These are phyloP conservation scores for Flammula alnicola DNA, from an alignment of 1,284 basidiomycete genomes.

Conservation along the genomic window DNA sequence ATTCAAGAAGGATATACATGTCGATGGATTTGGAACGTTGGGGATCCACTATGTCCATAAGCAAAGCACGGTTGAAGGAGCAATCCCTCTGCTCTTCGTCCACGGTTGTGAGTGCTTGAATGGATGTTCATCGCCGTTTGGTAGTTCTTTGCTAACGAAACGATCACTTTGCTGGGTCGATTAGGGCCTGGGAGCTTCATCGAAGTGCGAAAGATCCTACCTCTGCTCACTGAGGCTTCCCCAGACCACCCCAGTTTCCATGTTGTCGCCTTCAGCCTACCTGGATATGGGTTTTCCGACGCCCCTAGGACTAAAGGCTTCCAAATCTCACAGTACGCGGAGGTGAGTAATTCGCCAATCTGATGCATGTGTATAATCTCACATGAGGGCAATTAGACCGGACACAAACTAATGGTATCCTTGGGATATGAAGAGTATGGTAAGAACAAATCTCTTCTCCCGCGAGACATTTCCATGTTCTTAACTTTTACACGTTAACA, in stretches of 20 bases:
- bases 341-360: constrained; percentile 30
- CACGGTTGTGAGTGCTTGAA: constrained; percentile 52
- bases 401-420: constrained; percentile 53
- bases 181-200: constrained; percentile 68
- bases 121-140: no score
- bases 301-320: constrained; percentile 38
- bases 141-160: no score
- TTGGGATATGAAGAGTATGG: constrained; percentile 56
- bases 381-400: constrained; percentile 31
- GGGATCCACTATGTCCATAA: constrained; percentile 56
- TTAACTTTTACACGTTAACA: background rate
- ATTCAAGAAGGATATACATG: constrained; percentile 48
- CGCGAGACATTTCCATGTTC: background rate
- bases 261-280: constrained; percentile 55
- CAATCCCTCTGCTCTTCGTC: constrained; percentile 55
- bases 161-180: no score
- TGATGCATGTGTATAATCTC: constrained; percentile 1
- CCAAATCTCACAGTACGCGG: constrained; percentile 38
- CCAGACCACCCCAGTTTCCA: constrained; percentile 58
- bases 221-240: constrained; percentile 46
- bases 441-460: constrained; percentile 24
- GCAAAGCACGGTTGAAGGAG: constrained; percentile 41
- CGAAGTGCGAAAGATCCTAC: constrained; percentile 58
- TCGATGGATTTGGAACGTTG: constrained; percentile 46
- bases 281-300: constrained; percentile 58